Evolutionary conservation across 345 rosid species (phyloP).

Genomic region (Citrus glauca): DNA sequence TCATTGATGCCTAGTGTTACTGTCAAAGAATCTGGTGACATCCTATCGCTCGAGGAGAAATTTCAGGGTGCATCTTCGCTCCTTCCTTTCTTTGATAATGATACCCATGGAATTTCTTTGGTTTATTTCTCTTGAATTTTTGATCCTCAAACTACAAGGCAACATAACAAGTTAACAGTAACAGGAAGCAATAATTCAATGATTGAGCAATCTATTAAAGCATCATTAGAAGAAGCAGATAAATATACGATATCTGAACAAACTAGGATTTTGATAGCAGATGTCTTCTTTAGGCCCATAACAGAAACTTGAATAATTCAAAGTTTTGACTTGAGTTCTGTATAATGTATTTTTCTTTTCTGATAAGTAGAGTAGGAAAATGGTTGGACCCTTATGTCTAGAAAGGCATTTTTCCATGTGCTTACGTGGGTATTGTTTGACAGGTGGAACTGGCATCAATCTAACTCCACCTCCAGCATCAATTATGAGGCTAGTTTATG

Average conservation of each 20-base stretch:
- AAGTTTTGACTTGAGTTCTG: neutral
- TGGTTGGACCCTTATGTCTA: neutral
- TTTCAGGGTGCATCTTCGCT: slow-evolving; percentile 64
- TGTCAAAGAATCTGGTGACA: slow-evolving; percentile 88
- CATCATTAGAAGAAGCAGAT: neutral
- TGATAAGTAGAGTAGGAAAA: neutral
- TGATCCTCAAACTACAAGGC: neutral
- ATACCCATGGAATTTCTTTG: neutral
- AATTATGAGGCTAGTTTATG: slow-evolving; percentile 66
- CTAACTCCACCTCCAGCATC: slow-evolving; percentile 91
- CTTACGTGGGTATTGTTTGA: slow-evolving; percentile 16
- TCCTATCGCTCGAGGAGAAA: slow-evolving; percentile 92
- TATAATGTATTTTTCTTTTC: neutral
- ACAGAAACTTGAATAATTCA: neutral
- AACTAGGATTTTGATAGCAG: neutral
- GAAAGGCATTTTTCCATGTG: slow-evolving; percentile 7
- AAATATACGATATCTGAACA: neutral
- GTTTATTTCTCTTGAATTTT: neutral
- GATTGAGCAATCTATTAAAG: neutral
- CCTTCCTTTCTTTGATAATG: neutral
- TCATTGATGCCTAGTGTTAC: slow-evolving; percentile 85
- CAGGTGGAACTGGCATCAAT: slow-evolving; percentile 99
- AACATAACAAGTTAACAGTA: neutral
- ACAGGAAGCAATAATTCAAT: neutral
- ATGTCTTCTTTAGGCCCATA: neutral